Evolutionary conservation across 2,329 filamentous ascomycete species (phyloP), one percentile per base, ranked within the genome.

Genomic region (Acephala macrosclerotiorum): DNA sequence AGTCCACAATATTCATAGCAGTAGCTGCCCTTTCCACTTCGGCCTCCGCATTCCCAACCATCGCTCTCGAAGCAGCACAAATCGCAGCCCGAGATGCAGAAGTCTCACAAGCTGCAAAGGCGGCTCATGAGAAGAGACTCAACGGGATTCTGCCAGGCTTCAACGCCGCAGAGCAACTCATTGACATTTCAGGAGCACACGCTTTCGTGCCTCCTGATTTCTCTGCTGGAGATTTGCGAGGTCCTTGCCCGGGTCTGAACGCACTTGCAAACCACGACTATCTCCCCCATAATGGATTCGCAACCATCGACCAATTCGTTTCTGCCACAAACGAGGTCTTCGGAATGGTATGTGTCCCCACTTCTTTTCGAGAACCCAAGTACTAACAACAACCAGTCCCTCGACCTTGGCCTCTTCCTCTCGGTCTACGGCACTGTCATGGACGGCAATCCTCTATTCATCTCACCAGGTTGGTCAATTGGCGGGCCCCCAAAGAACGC

Each of bases 391-490:
- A 4, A 3, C 18, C 7, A 49, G 81, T 78, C 78, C 8, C 60
- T 77, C 22, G 81, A 81, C 62, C 69, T 82, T 3, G 76, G 73
- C 12, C 75, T 75, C 3, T 70, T 81, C 33, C 76, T 82, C 6
- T 76, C 77, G 29, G 68, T 80, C 7, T 80, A 81, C 76, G 81
- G 80, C 42, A 80, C 80, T 14, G 76, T 83, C 40, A 80, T 80
- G 69, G 80, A 80, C 3, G 84, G 85, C 1, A 82, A 86, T 65
- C 45, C 45, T 4, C 45, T 49, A 8, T 49, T 18, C 45, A 81
- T 82, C 8, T 66, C 83, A 80, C 0, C 79, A 2, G 45, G 45
- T 5, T 85, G 84, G 74, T 86, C 84, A 0, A 86, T 86, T 40
- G 84, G 83, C 14, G 82, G 82, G 22, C 74, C 77, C 42, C 76